Percentiles rank a stretch among this genome's conserved stretches.
Conservation (phyloP, 768 basidiomycete species). For the Boletellus ananas region DNA sequence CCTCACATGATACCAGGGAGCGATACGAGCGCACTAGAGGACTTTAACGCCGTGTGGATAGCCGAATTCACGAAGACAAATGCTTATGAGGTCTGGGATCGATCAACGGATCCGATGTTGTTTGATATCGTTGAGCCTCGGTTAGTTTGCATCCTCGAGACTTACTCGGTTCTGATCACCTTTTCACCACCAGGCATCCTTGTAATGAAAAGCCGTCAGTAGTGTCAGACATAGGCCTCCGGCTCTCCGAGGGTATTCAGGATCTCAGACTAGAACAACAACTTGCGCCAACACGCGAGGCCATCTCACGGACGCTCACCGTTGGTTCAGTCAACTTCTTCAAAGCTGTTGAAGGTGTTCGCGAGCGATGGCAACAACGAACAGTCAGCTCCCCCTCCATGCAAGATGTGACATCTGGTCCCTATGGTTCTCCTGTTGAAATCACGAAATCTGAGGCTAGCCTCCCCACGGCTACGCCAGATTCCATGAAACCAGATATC, state of each 20-base stretch:
- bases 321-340: slow-evolving; percentile 78
- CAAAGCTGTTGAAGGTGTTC: slow-evolving; percentile 87
- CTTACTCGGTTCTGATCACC: background rate
- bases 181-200: slow-evolving; percentile 62
- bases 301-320: slow-evolving; percentile 70
- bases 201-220: slow-evolving; percentile 88
- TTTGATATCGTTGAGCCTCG: slow-evolving; percentile 96
- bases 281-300: slow-evolving; percentile 90
- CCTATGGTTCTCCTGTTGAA: slow-evolving; percentile 24
- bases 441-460: slow-evolving; percentile 30
- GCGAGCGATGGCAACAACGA: slow-evolving; percentile 63
- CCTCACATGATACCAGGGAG: slow-evolving; percentile 40
- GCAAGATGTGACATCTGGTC: slow-evolving; percentile 19
- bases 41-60: slow-evolving; percentile 89
- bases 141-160: slow-evolving; percentile 37
- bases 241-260: slow-evolving; percentile 90
- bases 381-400: slow-evolving; percentile 24
- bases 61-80: slow-evolving; percentile 83
- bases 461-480: slow-evolving; percentile 8
- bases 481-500: slow-evolving; percentile 11
- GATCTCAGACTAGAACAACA: slow-evolving; percentile 92
- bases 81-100: slow-evolving; percentile 88
- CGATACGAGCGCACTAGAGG: slow-evolving; percentile 57
- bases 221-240: slow-evolving; percentile 87
- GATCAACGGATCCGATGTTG: slow-evolving; percentile 83